Percentiles rank a stretch among this genome's conserved stretches.
phyloP scores from a whole-genome alignment of 2,329 filamentous ascomycete genomes.

The Furcasterigmium sp. region DNA sequence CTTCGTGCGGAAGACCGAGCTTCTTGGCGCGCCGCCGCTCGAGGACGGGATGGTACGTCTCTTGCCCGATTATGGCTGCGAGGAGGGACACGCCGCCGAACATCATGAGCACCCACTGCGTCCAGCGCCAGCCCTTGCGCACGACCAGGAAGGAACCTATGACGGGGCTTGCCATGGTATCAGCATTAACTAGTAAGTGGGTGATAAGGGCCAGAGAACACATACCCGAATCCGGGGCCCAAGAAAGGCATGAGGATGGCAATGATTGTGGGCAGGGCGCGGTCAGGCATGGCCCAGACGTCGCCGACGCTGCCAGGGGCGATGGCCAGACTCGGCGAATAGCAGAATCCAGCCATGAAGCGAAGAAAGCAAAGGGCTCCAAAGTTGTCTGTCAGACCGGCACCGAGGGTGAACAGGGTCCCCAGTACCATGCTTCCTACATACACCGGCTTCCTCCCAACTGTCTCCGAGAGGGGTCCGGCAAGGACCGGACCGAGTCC shows the following conservation, averaged over 20 bases:
- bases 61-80: slow-evolving; percentile 33
- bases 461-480: slow-evolving; percentile 53
- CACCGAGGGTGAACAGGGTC: slow-evolving; percentile 51
- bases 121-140: slow-evolving; percentile 47
- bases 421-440: slow-evolving; percentile 37
- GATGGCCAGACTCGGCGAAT: slow-evolving; percentile 42
- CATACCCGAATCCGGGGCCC: slow-evolving; percentile 45
- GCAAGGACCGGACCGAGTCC: slow-evolving; percentile 54
- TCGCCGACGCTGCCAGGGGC: slow-evolving; percentile 45
- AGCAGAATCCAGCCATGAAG: slow-evolving; percentile 50
- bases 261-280: slow-evolving; percentile 35
- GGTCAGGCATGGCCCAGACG: slow-evolving; percentile 34
- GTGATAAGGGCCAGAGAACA: slow-evolving; percentile 1
- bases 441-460: slow-evolving; percentile 51
- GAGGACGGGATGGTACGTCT: slow-evolving; percentile 53
- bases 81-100: slow-evolving; percentile 28
- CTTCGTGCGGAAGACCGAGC: slow-evolving; percentile 21
- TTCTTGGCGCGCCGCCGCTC: slow-evolving; percentile 30
- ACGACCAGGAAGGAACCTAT: slow-evolving; percentile 42
- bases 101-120: slow-evolving; percentile 38
- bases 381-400: slow-evolving; percentile 45
- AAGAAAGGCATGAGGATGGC: slow-evolving; percentile 48
- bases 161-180: slow-evolving; percentile 31
- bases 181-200: background rate
- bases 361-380: slow-evolving; percentile 46